phyloP scores from a whole-genome alignment of 1,284 basidiomycete genomes.

The Papiliotrema fonsecae region DNA sequence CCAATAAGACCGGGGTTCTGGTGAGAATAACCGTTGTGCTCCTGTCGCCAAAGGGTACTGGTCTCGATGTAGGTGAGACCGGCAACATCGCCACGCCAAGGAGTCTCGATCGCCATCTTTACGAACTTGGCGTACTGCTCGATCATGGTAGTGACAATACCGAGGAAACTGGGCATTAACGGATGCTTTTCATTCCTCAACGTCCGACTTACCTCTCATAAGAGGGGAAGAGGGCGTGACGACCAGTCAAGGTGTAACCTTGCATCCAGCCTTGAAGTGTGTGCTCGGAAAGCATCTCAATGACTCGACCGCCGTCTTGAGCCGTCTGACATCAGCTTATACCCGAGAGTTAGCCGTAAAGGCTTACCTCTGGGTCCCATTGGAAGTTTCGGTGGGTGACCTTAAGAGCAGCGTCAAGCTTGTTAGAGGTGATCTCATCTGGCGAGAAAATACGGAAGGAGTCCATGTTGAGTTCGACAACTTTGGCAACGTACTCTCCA shows the following conservation, averaged over 20 bases:
- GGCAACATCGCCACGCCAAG: constrained; percentile 66
- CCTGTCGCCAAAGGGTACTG: constrained; percentile 61
- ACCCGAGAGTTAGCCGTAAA: constrained; percentile 43
- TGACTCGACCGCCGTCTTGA: constrained; percentile 63
- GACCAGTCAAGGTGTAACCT: constrained; percentile 65
- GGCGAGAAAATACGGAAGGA: constrained; percentile 86
- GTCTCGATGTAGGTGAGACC: constrained; percentile 83
- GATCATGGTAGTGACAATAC: constrained; percentile 50
- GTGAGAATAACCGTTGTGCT: constrained; percentile 67
- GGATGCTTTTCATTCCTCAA: too few species aligned
- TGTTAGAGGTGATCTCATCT: constrained; percentile 77
- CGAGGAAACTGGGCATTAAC: constrained; percentile 39
- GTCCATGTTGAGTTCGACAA: constrained; percentile 64
- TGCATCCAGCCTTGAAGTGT: constrained; percentile 83
- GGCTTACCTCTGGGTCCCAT: constrained; percentile 55
- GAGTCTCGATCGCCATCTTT: constrained; percentile 72
- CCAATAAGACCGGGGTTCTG: constrained; percentile 81
- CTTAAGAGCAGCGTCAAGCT: constrained; percentile 71
- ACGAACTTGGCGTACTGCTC: constrained; percentile 76
- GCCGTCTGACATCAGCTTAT: constrained; percentile 51
- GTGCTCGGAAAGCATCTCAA: constrained; percentile 84
- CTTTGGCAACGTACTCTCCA: constrained; percentile 40
- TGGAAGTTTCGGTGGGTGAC: constrained; percentile 65
- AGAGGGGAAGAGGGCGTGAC: constrained; percentile 77
- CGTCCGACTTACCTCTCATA: constrained; percentile 74